phyloP scores from a whole-genome alignment of 2,329 filamentous ascomycete genomes.

The Knufia fluminis region DNA sequence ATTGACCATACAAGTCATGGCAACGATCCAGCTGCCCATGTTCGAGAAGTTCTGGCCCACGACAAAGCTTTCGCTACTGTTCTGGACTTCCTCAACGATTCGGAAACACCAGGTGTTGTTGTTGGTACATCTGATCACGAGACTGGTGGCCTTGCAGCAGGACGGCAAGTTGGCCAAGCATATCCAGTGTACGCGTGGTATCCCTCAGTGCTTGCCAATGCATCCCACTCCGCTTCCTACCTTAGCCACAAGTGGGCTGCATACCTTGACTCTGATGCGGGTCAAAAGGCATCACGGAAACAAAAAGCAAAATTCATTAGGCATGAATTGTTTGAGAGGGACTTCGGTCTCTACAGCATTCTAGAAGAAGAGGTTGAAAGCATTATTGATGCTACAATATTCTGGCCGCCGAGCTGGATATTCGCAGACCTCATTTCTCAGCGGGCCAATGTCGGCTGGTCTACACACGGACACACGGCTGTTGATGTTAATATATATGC shows the following conservation, averaged over 20 bases:
- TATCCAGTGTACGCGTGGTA: constrained; percentile 73
- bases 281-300: constrained; percentile 13
- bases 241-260: constrained; percentile 54
- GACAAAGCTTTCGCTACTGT: constrained; percentile 78
- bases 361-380: constrained; percentile 59
- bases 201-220: constrained; percentile 70
- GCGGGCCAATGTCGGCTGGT: constrained; percentile 81
- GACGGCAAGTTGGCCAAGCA: constrained; percentile 56
- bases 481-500: constrained; percentile 97
- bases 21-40: constrained; percentile 75
- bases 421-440: constrained; percentile 60
- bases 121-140: constrained; percentile 93
- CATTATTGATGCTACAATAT: constrained; percentile 50
- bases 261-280: constrained; percentile 41
- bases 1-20: constrained; percentile 91
- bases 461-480: constrained; percentile 83
- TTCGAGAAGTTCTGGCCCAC: constrained; percentile 89
- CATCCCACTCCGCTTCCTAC: constrained; percentile 64
- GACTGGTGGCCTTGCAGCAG: constrained; percentile 78
- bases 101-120: constrained; percentile 65
- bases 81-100: constrained; percentile 71
- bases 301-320: constrained; percentile 51
- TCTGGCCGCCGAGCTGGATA: constrained; percentile 47
- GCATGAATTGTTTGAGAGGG: constrained; percentile 52
- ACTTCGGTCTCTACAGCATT: constrained; percentile 69